Conservation (phyloP, 2,329 filamentous ascomycete species). For the Zymoseptoria tritici region DNA sequence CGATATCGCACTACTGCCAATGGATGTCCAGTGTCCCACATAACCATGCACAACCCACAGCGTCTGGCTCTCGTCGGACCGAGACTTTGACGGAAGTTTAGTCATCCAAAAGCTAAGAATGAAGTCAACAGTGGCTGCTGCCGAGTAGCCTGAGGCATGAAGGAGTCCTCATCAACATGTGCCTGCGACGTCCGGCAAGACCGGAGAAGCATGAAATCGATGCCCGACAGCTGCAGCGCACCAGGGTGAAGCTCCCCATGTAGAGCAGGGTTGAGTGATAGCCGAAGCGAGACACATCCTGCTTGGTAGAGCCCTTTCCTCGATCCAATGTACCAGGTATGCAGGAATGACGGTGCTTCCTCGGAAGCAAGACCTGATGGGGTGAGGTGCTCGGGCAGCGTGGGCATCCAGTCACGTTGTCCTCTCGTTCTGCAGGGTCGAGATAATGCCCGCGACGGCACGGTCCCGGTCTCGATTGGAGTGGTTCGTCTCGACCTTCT, state of each 20-base stretch:
- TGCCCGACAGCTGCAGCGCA: background rate
- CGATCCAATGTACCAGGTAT: background rate
- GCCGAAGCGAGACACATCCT: background rate
- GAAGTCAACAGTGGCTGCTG: background rate
- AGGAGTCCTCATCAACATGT: background rate
- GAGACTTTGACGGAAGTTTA: background rate
- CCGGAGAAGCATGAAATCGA: background rate
- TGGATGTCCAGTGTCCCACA: background rate
- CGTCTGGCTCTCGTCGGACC: background rate
- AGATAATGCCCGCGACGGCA: conserved; percentile 12
- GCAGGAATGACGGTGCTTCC: conserved; percentile 3
- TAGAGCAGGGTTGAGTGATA: background rate
- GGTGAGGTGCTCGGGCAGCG: conserved; percentile 9
- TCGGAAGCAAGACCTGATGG: background rate
- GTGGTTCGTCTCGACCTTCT: conserved; percentile 6
- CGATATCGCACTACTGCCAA: background rate
- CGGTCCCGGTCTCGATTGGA: conserved; percentile 13
- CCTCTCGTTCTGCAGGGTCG: conserved; percentile 35
- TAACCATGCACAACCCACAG: background rate
- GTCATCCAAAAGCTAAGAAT: background rate
- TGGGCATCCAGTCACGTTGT: conserved; percentile 44
- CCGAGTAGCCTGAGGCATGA: conserved; percentile 1
- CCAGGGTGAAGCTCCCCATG: background rate
- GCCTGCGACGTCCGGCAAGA: conserved; percentile 1
- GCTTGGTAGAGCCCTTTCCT: background rate